Conservation (phyloP, 164 flowering plant species). For the Piper longum region DNA sequence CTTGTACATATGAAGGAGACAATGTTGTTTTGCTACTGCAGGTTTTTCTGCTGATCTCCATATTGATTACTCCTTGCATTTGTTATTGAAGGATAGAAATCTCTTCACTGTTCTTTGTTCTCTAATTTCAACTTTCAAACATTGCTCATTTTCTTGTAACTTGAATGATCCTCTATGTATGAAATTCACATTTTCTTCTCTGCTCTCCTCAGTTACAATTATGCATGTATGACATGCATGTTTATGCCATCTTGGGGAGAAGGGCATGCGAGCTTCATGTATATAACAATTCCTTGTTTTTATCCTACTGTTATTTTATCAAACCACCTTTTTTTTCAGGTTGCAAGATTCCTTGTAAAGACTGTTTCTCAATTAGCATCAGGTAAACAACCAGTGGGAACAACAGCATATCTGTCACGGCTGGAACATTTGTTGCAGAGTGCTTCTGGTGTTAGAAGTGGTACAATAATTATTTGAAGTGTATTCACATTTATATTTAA, state of each 20-base stretch:
- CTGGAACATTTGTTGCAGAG: slow-evolving; percentile 59
- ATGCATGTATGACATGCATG: too few species aligned
- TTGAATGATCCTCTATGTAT: too few species aligned
- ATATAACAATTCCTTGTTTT: neutral
- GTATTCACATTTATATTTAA: neutral
- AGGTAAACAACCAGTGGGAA: slow-evolving; percentile 73
- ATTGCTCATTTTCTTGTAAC: too few species aligned
- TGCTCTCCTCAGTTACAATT: too few species aligned
- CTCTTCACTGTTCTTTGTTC: too few species aligned
- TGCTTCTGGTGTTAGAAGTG: slow-evolving; percentile 38
- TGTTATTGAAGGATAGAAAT: neutral
- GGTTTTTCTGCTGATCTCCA: slow-evolving; percentile 22
- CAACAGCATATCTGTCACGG: slow-evolving; percentile 62
- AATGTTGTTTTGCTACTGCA: slow-evolving; percentile 79
- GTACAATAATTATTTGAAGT: slow-evolving; percentile 17
- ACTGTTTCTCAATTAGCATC: slow-evolving; percentile 75
- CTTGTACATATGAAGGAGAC: slow-evolving; percentile 99
- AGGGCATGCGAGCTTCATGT: too few species aligned
- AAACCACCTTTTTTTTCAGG: slow-evolving; percentile 24
- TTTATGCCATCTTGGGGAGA: too few species aligned
- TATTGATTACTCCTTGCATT: neutral
- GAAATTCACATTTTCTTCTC: too few species aligned
- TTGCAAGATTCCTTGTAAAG: slow-evolving; percentile 93
- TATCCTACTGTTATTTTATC: too few species aligned
- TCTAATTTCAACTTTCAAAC: too few species aligned